phyloP scores from a whole-genome alignment of 176 grass and related monocot species.

The Bolboschoenus planiculmis region DNA sequence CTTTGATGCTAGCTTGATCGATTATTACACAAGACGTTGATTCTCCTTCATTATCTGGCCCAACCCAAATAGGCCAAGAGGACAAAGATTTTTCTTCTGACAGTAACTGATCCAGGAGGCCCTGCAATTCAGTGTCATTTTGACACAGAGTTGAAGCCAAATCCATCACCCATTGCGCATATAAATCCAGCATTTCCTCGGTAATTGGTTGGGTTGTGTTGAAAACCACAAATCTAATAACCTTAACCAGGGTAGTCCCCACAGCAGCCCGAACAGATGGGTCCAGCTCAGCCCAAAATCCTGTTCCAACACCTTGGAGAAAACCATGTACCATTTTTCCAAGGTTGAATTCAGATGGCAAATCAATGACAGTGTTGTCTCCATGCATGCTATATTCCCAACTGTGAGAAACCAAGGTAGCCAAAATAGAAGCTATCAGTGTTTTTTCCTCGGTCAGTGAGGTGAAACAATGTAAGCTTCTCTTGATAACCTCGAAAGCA shows the following conservation, averaged over 20 bases:
- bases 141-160: constrained; percentile 46
- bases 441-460: constrained; percentile 40
- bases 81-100: constrained; percentile 40
- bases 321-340: constrained; percentile 52
- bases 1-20: not conserved
- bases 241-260: constrained; percentile 57
- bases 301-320: constrained; percentile 38
- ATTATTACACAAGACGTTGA: not conserved
- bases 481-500: constrained; percentile 61
- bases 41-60: constrained; percentile 26
- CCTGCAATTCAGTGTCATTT: constrained; percentile 51
- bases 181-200: constrained; percentile 38
- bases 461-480: constrained; percentile 51
- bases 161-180: constrained; percentile 62
- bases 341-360: constrained; percentile 14
- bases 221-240: constrained; percentile 69
- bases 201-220: constrained; percentile 29
- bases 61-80: constrained; percentile 74
- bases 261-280: constrained; percentile 44
- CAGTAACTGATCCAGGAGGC: constrained; percentile 55
- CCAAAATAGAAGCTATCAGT: constrained; percentile 53
- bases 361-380: constrained; percentile 31
- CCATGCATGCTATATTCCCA: constrained; percentile 75
- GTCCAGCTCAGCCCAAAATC: constrained; percentile 53
- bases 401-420: constrained; percentile 60